A percentile compares a stretch with the other conserved stretches of the same genome.
phyloP scores from a whole-genome alignment of 2,329 filamentous ascomycete species.

The Arthrobotrys megalospora region DNA sequence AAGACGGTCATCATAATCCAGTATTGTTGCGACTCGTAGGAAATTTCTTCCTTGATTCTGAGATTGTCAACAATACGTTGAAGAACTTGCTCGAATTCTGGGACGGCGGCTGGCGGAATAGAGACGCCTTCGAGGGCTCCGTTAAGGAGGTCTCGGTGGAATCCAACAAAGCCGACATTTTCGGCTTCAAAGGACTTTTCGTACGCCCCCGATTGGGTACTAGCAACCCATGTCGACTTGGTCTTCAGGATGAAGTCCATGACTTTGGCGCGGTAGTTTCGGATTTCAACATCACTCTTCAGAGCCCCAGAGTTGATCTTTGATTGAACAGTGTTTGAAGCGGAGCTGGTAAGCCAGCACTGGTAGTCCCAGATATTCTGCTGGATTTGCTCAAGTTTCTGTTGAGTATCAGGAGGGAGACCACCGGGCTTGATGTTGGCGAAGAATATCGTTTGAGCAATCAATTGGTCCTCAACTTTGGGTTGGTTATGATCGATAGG shows the following conservation, averaged over 20 bases:
- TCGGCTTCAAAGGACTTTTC: not conserved
- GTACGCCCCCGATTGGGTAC: not conserved
- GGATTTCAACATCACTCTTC: slow-evolving; percentile 8
- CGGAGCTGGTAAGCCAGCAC: slow-evolving; percentile 6
- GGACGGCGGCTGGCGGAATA: not conserved
- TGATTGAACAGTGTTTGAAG: slow-evolving; percentile 8
- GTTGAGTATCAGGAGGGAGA: not conserved
- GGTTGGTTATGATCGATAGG: not conserved
- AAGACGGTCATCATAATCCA: slow-evolving; percentile 5
- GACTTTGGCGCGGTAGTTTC: slow-evolving; percentile 7
- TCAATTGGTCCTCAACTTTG: slow-evolving; percentile 1
- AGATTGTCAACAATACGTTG: slow-evolving; percentile 2
- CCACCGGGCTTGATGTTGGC: not conserved
- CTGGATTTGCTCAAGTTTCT: not conserved
- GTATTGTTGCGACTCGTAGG: slow-evolving; percentile 10
- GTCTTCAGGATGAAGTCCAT: slow-evolving; percentile 7
- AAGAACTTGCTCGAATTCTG: slow-evolving; percentile 5
- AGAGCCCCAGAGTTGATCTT: slow-evolving; percentile 1
- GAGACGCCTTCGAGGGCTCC: not conserved
- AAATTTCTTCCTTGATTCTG: not conserved
- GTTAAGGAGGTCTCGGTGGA: not conserved
- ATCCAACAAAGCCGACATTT: slow-evolving; percentile 4
- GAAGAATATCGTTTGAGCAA: slow-evolving; percentile 3
- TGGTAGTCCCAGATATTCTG: slow-evolving; percentile 11
- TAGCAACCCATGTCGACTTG: slow-evolving; percentile 2